Conservation (phyloP, 257 asterid genomes). For the Solanum dulcamara region DNA sequence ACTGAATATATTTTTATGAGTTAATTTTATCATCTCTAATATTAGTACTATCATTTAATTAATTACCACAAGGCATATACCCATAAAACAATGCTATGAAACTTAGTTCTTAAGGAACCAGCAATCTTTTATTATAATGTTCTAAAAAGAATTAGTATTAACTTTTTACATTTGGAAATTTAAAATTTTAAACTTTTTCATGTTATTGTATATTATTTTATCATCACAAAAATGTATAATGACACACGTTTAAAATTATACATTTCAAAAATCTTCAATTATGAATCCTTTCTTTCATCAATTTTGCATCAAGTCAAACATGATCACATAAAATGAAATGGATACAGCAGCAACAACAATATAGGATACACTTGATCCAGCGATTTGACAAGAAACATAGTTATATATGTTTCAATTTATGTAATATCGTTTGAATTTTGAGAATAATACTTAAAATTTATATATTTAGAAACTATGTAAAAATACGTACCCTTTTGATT, state of each 20-base stretch:
- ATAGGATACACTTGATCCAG: background rate
- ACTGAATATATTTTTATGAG: background rate
- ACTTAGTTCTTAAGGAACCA: background rate
- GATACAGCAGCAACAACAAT: background rate
- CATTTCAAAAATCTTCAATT: background rate
- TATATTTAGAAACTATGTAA: background rate
- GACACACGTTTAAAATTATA: background rate
- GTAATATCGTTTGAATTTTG: background rate
- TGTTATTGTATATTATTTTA: background rate
- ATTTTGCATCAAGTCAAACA: background rate
- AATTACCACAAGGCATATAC: background rate
- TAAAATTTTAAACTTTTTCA: background rate
- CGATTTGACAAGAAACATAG: background rate
- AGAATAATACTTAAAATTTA: background rate
- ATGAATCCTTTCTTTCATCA: background rate
- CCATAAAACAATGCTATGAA: background rate
- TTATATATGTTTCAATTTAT: background rate
- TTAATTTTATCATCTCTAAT: background rate
- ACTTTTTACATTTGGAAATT: background rate
- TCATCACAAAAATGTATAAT: background rate
- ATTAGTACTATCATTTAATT: background rate
- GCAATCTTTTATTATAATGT: background rate
- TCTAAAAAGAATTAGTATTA: background rate
- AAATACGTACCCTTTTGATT: constrained; percentile 2
- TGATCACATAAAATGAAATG: background rate